A percentile compares a stretch with the other conserved stretches of the same genome.
Conservation (phyloP, 2,329 filamentous ascomycete species). For the Trichothecium roseum region DNA sequence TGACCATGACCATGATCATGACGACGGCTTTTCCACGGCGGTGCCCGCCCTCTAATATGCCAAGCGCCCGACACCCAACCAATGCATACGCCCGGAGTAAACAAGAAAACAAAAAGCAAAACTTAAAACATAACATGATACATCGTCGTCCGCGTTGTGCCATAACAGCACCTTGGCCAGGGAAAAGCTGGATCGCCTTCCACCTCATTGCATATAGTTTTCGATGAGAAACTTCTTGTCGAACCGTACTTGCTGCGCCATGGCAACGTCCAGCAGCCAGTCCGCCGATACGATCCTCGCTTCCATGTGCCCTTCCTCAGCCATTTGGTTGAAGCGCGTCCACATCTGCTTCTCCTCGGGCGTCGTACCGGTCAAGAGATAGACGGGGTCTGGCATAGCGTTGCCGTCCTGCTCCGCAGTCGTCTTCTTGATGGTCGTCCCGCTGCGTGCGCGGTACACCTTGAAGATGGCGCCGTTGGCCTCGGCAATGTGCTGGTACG, state of each 20-base stretch:
- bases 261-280: slow-evolving; percentile 82
- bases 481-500: slow-evolving; percentile 75
- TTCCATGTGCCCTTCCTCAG: slow-evolving; percentile 64
- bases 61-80: too few species aligned
- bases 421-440: slow-evolving; percentile 54
- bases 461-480: slow-evolving; percentile 81
- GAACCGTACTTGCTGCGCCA: slow-evolving; percentile 73
- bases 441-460: slow-evolving; percentile 64
- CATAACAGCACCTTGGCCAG: too few species aligned
- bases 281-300: slow-evolving; percentile 75
- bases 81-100: too few species aligned
- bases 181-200: too few species aligned
- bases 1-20: too few species aligned
- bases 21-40: too few species aligned
- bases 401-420: slow-evolving; percentile 54
- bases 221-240: slow-evolving; percentile 49
- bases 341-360: slow-evolving; percentile 64
- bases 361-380: slow-evolving; percentile 64
- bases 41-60: too few species aligned
- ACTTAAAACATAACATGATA: too few species aligned
- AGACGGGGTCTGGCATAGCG: slow-evolving; percentile 60
- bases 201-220: slow-evolving; percentile 19
- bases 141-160: too few species aligned
- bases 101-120: too few species aligned
- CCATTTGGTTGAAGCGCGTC: slow-evolving; percentile 72